A percentile compares a stretch with the other conserved stretches of the same genome.
These are phyloP conservation scores for Aquilaria malaccensis DNA, from an alignment of 345 rosid species.

Conservation along the genomic window DNA sequence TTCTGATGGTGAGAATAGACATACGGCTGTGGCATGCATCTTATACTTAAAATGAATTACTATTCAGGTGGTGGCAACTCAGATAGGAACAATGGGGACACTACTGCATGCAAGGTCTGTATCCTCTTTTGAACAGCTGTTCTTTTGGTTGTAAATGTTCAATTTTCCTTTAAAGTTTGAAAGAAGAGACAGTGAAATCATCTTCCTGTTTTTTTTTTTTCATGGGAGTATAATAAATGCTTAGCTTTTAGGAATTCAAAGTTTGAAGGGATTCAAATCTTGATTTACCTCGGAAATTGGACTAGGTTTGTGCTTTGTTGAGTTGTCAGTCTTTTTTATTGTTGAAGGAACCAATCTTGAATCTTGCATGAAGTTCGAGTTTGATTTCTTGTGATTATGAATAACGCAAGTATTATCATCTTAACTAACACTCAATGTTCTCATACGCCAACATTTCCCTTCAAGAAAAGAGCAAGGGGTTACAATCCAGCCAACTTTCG, in stretches of 20 bases:
- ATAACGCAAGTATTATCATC: too few relatives aligned
- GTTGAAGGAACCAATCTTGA: too few relatives aligned
- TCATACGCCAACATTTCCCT: neutral
- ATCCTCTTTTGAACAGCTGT: neutral
- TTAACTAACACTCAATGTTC: too few relatives aligned
- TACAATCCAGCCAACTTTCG: conserved; percentile 66
- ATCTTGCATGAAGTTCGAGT: too few relatives aligned
- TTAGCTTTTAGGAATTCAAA: too few relatives aligned
- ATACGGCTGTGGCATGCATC: neutral
- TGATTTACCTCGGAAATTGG: neutral
- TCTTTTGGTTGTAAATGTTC: neutral
- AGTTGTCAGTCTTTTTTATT: too few relatives aligned
- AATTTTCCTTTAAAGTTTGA: neutral
- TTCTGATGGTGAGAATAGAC: conserved; percentile 1
- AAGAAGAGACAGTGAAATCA: neutral
- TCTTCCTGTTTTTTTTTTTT: too few relatives aligned
- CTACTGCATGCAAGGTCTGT: conserved; percentile 71
- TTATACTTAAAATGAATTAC: conserved; percentile 11
- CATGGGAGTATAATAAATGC: neutral
- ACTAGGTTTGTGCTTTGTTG: too few relatives aligned
- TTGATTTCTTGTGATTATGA: too few relatives aligned
- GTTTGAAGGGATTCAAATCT: neutral
- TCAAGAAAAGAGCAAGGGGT: conserved; percentile 85
- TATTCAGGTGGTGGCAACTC: conserved; percentile 76
- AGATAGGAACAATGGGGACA: conserved; percentile 88